Percentiles rank a stretch among this genome's conserved stretches.
phyloP scores from a whole-genome alignment of 345 rosid genomes.

The Salix exigua region DNA sequence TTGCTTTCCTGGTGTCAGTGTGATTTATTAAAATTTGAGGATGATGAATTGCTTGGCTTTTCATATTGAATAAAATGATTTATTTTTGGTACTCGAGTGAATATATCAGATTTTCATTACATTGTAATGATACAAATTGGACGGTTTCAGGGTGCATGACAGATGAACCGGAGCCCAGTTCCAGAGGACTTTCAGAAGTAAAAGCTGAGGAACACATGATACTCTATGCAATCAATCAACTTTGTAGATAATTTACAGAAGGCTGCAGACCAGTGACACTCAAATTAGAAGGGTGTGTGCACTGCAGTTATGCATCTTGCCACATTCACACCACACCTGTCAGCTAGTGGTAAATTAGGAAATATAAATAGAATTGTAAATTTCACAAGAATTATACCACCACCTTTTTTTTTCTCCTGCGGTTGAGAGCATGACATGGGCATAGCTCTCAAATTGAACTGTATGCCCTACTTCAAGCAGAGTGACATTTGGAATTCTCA shows the following conservation, averaged over 20 bases:
- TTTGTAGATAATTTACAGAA: background rate
- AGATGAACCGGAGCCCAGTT: conserved; percentile 45
- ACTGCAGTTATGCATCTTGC: background rate
- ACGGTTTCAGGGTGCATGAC: conserved; percentile 10
- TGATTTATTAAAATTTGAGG: background rate
- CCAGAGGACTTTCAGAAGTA: conserved; percentile 27
- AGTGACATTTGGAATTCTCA: no score
- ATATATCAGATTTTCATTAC: background rate
- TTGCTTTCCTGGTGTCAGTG: no score
- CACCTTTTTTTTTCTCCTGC: no score
- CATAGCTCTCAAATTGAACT: no score
- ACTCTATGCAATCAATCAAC: background rate
- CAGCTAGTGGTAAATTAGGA: background rate
- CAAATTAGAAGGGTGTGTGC: background rate
- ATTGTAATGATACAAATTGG: background rate
- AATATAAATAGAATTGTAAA: background rate
- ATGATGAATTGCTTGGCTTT: background rate
- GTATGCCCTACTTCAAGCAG: no score
- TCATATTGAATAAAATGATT: background rate
- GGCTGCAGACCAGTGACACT: background rate
- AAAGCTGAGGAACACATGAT: background rate
- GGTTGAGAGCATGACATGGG: no score
- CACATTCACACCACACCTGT: background rate
- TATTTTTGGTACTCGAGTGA: no score
- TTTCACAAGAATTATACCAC: no score